Conservation (phyloP, 2,329 filamentous ascomycete genomes). For the Basipetospora chlamydospora region DNA sequence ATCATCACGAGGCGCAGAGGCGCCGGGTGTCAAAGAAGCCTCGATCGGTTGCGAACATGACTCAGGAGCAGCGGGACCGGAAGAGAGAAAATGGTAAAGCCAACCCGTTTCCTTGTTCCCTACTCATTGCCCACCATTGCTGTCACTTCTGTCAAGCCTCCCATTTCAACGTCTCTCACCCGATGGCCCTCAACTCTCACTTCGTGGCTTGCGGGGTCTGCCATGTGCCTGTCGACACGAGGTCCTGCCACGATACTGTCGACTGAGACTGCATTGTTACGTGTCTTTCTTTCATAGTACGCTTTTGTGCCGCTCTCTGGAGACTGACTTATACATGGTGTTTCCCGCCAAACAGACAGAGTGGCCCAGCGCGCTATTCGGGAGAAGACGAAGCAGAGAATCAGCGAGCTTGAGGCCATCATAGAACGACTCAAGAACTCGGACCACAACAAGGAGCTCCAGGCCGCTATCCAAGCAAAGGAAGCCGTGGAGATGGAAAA, state of each 20-base stretch:
- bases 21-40: constrained; percentile 1
- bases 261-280: no score
- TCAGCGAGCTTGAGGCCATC: constrained; percentile 33
- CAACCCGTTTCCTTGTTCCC: no score
- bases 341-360: constrained; percentile 33
- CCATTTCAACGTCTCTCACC: no score
- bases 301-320: no score
- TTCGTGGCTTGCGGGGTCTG: neutral
- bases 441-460: constrained; percentile 54
- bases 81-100: constrained; percentile 41
- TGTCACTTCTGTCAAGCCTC: no score
- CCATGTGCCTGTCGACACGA: constrained; percentile 2
- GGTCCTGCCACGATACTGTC: no score
- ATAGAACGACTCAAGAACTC: constrained; percentile 66
- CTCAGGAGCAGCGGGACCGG: constrained; percentile 60
- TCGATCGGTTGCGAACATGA: constrained; percentile 43
- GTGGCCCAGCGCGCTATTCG: constrained; percentile 77
- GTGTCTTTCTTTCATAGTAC: no score
- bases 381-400: constrained; percentile 39
- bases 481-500: constrained; percentile 68
- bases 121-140: no score
- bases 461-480: constrained; percentile 60
- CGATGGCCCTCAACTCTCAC: neutral
- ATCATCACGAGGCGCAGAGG: neutral
- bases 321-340: no score